These are phyloP conservation scores for Cokeromyces recurvatus DNA, from an alignment of 371 early-diverging fungal genomes.

Conservation along the genomic window DNA sequence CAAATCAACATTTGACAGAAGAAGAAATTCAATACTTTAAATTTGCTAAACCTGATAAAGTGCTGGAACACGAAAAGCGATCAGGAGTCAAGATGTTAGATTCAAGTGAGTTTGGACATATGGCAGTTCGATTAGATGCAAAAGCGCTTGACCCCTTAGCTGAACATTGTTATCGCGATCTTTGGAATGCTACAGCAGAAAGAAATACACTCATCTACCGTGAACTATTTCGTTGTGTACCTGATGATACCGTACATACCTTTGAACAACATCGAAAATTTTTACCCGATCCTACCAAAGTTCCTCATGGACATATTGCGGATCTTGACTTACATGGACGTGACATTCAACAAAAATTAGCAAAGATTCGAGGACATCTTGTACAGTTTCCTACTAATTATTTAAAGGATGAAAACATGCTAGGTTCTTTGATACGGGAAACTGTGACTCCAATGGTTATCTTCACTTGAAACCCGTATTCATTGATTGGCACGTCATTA, in stretches of 20 bases:
- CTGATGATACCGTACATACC: conserved; percentile 73
- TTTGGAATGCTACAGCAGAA: conserved; percentile 65
- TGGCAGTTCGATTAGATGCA: conserved; percentile 1
- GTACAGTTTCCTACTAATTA: conserved; percentile 75
- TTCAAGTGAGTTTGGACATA: not conserved
- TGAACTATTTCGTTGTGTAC: conserved; percentile 80
- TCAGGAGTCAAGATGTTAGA: conserved; percentile 7
- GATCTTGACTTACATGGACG: conserved; percentile 31
- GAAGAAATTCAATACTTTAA: conserved; percentile 19
- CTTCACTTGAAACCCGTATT: conserved; percentile 34
- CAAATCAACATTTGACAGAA: conserved; percentile 8
- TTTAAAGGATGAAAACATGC: conserved; percentile 60
- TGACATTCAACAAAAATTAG: conserved; percentile 37
- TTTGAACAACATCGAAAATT: conserved; percentile 62
- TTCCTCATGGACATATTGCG: conserved; percentile 58
- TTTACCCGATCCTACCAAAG: conserved; percentile 45
- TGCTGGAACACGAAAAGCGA: conserved; percentile 21
- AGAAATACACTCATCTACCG: conserved; percentile 70
- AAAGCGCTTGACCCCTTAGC: conserved; percentile 69
- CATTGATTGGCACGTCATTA: too few species aligned
- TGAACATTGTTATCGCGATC: conserved; percentile 49
- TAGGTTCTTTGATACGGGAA: conserved; percentile 51
- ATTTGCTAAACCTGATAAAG: conserved; percentile 17
- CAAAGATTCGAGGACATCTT: conserved; percentile 53
- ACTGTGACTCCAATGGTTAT: conserved; percentile 50